Conservation (phyloP, 1,139 yeast genomes). For the Ogataea hybrid region DNA sequence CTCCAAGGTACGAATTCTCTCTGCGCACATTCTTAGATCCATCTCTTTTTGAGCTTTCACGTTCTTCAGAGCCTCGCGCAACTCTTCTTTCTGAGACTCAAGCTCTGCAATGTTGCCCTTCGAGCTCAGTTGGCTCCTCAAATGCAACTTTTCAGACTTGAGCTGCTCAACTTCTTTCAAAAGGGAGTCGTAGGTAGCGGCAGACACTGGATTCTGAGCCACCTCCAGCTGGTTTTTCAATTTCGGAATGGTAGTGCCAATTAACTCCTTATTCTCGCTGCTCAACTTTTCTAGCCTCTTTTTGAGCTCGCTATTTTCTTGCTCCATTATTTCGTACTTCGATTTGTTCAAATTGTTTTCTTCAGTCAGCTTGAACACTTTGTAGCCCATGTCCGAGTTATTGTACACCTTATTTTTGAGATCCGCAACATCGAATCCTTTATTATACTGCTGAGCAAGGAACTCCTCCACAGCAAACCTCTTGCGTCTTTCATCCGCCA, state of each 20-base stretch:
- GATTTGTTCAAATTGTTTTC: slow-evolving; percentile 42
- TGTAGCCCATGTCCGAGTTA: slow-evolving; percentile 41
- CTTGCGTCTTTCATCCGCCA: slow-evolving; percentile 62
- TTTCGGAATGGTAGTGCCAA: slow-evolving; percentile 41
- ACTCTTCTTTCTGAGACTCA: slow-evolving; percentile 55
- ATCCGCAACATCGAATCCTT: slow-evolving; percentile 11
- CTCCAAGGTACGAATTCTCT: slow-evolving; percentile 44
- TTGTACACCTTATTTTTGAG: slow-evolving; percentile 53
- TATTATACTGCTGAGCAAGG: slow-evolving; percentile 18
- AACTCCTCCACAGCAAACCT: slow-evolving; percentile 66
- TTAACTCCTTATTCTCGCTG: slow-evolving; percentile 44
- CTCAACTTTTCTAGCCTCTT: slow-evolving; percentile 41
- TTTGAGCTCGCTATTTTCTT: slow-evolving; percentile 33
- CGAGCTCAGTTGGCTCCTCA: slow-evolving; percentile 21
- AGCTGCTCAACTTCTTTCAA: slow-evolving; percentile 26
- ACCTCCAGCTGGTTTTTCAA: slow-evolving; percentile 39
- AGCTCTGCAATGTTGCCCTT: slow-evolving; percentile 37
- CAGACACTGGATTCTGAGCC: slow-evolving; percentile 20
- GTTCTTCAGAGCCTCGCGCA: slow-evolving; percentile 48
- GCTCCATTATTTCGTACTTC: slow-evolving; percentile 26
- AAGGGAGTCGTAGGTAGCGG: slow-evolving; percentile 8
- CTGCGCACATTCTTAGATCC: slow-evolving; percentile 38
- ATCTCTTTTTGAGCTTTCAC: slow-evolving; percentile 36
- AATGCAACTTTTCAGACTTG: slow-evolving; percentile 29
- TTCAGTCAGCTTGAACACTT: slow-evolving; percentile 22